Percentiles rank a stretch among this genome's conserved stretches.
These are phyloP conservation scores for Apophysomyces trapeziformis DNA, from an alignment of 371 early-diverging fungal species.

Conservation along the genomic window DNA sequence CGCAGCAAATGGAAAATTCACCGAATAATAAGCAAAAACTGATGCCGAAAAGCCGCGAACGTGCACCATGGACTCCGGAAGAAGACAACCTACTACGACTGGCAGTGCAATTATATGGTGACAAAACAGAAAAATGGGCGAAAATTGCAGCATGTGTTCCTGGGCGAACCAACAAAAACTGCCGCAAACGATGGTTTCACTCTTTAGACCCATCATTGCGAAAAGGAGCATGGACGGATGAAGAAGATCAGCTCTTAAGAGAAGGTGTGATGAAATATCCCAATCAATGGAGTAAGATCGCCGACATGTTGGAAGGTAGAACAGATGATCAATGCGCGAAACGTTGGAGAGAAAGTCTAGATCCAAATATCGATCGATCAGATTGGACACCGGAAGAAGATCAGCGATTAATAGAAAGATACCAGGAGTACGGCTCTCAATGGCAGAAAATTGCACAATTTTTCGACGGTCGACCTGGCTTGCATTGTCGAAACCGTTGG, in stretches of 20 bases:
- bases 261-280: conserved; percentile 70
- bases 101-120: conserved; percentile 77
- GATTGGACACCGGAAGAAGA: conserved; percentile 85
- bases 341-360: conserved; percentile 82
- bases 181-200: conserved; percentile 84
- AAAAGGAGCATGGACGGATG: conserved; percentile 82
- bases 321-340: conserved; percentile 86
- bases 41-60: conserved; percentile 25
- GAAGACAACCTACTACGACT: conserved; percentile 73
- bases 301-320: conserved; percentile 77
- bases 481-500: conserved; percentile 86
- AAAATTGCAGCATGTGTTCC: conserved; percentile 82
- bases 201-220: conserved; percentile 77
- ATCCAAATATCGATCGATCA: conserved; percentile 76
- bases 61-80: conserved; percentile 69
- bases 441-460: conserved; percentile 83
- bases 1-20: conserved; percentile 7
- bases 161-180: conserved; percentile 82
- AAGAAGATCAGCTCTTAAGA: conserved; percentile 73
- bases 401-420: conserved; percentile 62
- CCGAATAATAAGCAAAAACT: conserved; percentile 15
- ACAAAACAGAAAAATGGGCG: conserved; percentile 83
- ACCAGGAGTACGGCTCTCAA: conserved; percentile 73
- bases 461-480: conserved; percentile 80
- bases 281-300: conserved; percentile 82